Base-by-base conservation (phyloP, 495 filamentous ascomycete genomes). In the Ascobolus immersus region DNA sequence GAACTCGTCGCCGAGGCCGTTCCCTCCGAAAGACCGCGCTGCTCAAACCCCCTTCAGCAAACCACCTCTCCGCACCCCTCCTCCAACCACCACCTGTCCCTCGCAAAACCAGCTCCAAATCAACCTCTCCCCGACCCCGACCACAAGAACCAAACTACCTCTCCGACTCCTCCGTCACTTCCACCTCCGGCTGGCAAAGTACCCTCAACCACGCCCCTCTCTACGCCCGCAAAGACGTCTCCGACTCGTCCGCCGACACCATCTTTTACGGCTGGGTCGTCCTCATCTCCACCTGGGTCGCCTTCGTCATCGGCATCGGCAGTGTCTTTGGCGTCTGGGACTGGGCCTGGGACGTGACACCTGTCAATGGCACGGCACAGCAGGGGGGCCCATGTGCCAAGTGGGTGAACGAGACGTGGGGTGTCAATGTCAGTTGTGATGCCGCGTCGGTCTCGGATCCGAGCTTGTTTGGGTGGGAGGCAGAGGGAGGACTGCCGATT, bases 261-360 rank as follows among this genome's bases (percentile, higher is more conserved):
- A 79, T 76, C 45, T 86, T 73, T 69, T 96, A 82, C 81, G 86
- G 86, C 2, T 94, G 80, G 77, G 71, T 91, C 1, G 71, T 96
- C 3, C 58, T 94, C 17, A 53, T 73, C 21, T 69, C 73, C 33
- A 96, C 86, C 1, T 96, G 86, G 86, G 51, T 82, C 17, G 79
- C 92, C 17, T 92, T 94, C 48, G 78, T 93, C 19, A 67, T 81
- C 1, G 86, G 86, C 17, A 93, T 94, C 71, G 86, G 86, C 19
- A 81, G 73, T 24, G 92, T 81, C 48, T 63, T 92, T 11, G 86
- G 72, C n/a, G 71, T 93, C n/a, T 96, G 86, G 86, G 86, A 71
- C 51, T 96, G 86, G 86, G 84, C 86, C 0, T 94, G 86, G 86
- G 86, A 93, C 57, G 84, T 93, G 5, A 7, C 22, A 7, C 7